Evolutionary conservation across 495 filamentous ascomycete species (phyloP).

Genomic region (Aspergillus heteromorphus): DNA sequence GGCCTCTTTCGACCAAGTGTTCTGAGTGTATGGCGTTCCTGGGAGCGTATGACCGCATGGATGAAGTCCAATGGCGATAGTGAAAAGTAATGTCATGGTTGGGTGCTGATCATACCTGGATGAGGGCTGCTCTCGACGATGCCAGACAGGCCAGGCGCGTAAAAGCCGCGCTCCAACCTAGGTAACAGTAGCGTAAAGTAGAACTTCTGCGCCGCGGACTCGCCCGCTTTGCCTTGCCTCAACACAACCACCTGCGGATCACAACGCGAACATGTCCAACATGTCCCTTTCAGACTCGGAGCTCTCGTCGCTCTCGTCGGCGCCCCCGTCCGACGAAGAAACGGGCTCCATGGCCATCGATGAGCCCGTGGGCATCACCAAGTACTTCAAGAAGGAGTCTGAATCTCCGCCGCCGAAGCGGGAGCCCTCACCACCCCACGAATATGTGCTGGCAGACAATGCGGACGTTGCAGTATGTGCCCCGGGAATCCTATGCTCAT

Average conservation of each 20-base stretch:
- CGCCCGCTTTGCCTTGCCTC: constrained; percentile 25
- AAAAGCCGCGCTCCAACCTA: constrained; percentile 25
- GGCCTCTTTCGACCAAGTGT: neutral
- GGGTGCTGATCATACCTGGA: constrained; percentile 21
- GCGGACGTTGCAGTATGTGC: constrained; percentile 77
- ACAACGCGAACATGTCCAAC: constrained; percentile 23
- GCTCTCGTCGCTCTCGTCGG: constrained; percentile 54
- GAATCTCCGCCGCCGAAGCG: constrained; percentile 66
- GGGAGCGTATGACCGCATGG: neutral
- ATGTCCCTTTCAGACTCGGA: constrained; percentile 52
- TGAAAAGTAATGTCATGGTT: constrained; percentile 11
- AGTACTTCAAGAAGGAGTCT: constrained; percentile 47
- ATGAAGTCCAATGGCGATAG: neutral
- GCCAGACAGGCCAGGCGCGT: constrained; percentile 21
- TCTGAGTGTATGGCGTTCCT: constrained; percentile 4
- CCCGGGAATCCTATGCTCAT: constrained; percentile 3
- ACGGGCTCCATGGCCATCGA: constrained; percentile 34
- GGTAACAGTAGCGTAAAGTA: constrained; percentile 16
- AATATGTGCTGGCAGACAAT: constrained; percentile 83
- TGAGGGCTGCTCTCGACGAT: constrained; percentile 17
- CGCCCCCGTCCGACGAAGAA: constrained; percentile 54
- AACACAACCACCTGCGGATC: constrained; percentile 21
- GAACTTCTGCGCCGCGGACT: constrained; percentile 22
- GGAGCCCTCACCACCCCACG: constrained; percentile 79
- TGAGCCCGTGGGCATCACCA: constrained; percentile 39